These are phyloP conservation scores for Tephrocybe rancida DNA, from an alignment of 768 basidiomycete genomes.

Conservation along the genomic window DNA sequence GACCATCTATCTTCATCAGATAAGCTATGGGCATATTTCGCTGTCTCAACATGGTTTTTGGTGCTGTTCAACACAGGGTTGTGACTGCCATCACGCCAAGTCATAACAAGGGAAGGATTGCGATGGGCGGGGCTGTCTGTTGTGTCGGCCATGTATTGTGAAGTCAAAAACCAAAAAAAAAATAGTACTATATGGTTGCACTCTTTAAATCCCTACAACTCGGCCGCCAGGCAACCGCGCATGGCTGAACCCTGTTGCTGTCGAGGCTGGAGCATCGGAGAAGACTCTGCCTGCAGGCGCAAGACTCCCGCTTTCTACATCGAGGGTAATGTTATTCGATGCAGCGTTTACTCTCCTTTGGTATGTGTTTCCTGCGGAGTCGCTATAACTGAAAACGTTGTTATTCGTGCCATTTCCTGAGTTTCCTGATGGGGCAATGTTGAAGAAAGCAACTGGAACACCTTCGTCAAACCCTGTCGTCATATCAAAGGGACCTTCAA, in stretches of 20 bases:
- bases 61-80: conserved; percentile 20
- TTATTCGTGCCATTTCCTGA: conserved; percentile 69
- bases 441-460: conserved; percentile 37
- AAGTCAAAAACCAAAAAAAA: background rate
- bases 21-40: conserved; percentile 7
- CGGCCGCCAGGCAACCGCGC: conserved; percentile 25
- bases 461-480: conserved; percentile 33
- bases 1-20: conserved; percentile 15
- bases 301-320: conserved; percentile 9
- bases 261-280: background rate
- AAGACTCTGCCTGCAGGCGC: background rate
- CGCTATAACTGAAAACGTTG: conserved; percentile 65
- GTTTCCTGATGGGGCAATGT: conserved; percentile 37
- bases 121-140: background rate
- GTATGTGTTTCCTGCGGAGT: conserved; percentile 65
- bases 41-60: conserved; percentile 12
- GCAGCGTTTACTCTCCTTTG: conserved; percentile 12
- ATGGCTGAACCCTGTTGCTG: background rate
- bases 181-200: too few species aligned
- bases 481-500: conserved; percentile 26
- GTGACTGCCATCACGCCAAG: conserved; percentile 9
- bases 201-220: background rate
- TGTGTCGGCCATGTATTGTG: background rate
- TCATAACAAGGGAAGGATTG: background rate
- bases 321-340: conserved; percentile 10